These are phyloP conservation scores for Nicotiana attenuata DNA, from an alignment of 257 asterid species.

Conservation along the genomic window DNA sequence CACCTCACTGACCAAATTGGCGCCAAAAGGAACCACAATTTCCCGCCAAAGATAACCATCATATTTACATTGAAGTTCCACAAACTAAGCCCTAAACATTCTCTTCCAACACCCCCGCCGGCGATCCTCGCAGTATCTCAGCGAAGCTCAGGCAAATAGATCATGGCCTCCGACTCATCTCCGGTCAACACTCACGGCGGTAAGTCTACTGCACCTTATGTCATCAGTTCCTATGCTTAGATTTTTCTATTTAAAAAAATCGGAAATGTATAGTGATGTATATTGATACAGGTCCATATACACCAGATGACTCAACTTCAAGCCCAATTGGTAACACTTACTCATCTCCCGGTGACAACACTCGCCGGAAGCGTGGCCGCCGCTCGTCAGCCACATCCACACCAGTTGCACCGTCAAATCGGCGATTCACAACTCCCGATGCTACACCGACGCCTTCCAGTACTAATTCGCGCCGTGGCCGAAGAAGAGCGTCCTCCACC, in stretches of 20 bases:
- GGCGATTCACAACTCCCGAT: constrained; percentile 60
- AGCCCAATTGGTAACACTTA: constrained; percentile 85
- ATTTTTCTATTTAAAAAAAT: background rate
- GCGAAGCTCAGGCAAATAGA: background rate
- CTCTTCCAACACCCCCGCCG: background rate
- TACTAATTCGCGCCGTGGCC: constrained; percentile 37
- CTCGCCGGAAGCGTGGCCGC: constrained; percentile 64
- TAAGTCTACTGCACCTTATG: constrained; percentile 16
- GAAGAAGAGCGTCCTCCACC: constrained; percentile 37
- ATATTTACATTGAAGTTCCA: background rate
- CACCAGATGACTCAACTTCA: constrained; percentile 60
- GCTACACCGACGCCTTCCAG: constrained; percentile 69
- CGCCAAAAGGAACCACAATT: constrained; percentile 17
- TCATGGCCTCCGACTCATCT: constrained; percentile 84
- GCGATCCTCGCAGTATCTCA: background rate
- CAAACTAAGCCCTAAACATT: background rate
- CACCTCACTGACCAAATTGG: constrained; percentile 8
- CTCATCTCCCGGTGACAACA: constrained; percentile 59
- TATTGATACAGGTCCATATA: constrained; percentile 51
- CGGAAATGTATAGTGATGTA: background rate
- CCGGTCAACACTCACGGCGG: constrained; percentile 46
- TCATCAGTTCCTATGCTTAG: background rate
- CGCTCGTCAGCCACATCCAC: constrained; percentile 42
- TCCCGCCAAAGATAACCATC: constrained; percentile 34
- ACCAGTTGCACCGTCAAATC: constrained; percentile 46